A percentile compares a stretch with the other conserved stretches of the same genome.
These are phyloP conservation scores for Nakaseomyces kungkrabaensis DNA, from an alignment of 1,139 yeast genomes.

Conservation along the genomic window DNA sequence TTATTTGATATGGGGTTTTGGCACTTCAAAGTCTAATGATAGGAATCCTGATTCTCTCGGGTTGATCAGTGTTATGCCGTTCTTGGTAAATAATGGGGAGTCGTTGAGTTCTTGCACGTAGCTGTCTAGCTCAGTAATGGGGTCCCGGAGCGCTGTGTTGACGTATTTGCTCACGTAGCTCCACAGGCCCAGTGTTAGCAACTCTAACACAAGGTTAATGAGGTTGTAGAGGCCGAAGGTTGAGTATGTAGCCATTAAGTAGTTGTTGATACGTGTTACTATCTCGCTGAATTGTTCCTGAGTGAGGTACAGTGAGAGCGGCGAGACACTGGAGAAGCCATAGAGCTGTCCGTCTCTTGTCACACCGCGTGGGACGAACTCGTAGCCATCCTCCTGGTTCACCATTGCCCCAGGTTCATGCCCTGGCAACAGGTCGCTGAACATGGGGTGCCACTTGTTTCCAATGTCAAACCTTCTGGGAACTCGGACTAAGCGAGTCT, in stretches of 20 bases:
- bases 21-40: conserved; percentile 49
- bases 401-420: conserved; percentile 52
- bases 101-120: conserved; percentile 39
- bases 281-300: conserved; percentile 35
- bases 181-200: conserved; percentile 38
- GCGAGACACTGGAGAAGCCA: conserved; percentile 47
- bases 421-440: conserved; percentile 53
- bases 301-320: conserved; percentile 38
- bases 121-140: conserved; percentile 34
- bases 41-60: conserved; percentile 52
- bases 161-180: conserved; percentile 14
- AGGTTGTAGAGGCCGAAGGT: conserved; percentile 33
- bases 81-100: conserved; percentile 17
- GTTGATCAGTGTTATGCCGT: conserved; percentile 38
- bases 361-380: conserved; percentile 34
- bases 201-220: conserved; percentile 37
- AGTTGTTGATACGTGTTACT: conserved; percentile 38
- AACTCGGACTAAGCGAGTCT: conserved; percentile 52
- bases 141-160: conserved; percentile 13
- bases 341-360: conserved; percentile 37
- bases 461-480: conserved; percentile 40
- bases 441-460: conserved; percentile 41
- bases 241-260: conserved; percentile 35
- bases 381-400: conserved; percentile 18
- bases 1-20: conserved; percentile 29